phyloP scores from a whole-genome alignment of 2,329 filamentous ascomycete genomes.

The Alternaria infectoria region DNA sequence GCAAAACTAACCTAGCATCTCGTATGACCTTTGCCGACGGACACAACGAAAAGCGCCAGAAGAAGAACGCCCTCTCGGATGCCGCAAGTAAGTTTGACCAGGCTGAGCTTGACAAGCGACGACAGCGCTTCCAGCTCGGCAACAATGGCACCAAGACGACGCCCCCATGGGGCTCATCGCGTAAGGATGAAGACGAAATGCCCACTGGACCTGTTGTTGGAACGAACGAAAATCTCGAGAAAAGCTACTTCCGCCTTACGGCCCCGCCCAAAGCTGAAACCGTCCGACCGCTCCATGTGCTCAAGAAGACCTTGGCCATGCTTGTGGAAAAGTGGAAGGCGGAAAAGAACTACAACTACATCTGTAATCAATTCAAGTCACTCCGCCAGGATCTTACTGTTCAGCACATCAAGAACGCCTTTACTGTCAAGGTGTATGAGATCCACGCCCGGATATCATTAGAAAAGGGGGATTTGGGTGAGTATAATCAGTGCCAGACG shows the following conservation, averaged over 20 bases:
- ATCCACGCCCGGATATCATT: constrained; percentile 96
- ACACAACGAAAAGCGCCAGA: constrained; percentile 54
- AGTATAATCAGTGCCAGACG: constrained; percentile 99
- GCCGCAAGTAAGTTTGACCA: constrained; percentile 86
- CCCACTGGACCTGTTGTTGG: constrained; percentile 77
- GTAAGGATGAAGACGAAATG: constrained; percentile 57
- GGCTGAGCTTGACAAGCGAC: constrained; percentile 84
- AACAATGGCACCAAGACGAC: constrained; percentile 61
- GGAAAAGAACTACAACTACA: constrained; percentile 94
- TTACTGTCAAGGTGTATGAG: constrained; percentile 96
- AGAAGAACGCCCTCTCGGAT: constrained; percentile 57
- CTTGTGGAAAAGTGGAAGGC: constrained; percentile 94
- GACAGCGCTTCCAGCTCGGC: constrained; percentile 77
- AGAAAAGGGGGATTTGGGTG: constrained; percentile 98
- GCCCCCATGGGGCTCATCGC: constrained; percentile 55
- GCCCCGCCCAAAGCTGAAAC: constrained; percentile 85
- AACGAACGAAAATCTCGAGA: constrained; percentile 83
- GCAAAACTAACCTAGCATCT: constrained; percentile 74
- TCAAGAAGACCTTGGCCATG: constrained; percentile 84
- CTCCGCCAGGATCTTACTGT: constrained; percentile 97
- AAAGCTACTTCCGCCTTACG: constrained; percentile 92
- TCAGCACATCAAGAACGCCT: constrained; percentile 94
- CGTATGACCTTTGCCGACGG: constrained; percentile 70
- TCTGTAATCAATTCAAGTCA: constrained; percentile 99
- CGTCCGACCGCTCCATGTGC: constrained; percentile 80